Evolutionary conservation across 192 early-diverging fungal species (phyloP).

Genomic region (Geranomyces variabilis): DNA sequence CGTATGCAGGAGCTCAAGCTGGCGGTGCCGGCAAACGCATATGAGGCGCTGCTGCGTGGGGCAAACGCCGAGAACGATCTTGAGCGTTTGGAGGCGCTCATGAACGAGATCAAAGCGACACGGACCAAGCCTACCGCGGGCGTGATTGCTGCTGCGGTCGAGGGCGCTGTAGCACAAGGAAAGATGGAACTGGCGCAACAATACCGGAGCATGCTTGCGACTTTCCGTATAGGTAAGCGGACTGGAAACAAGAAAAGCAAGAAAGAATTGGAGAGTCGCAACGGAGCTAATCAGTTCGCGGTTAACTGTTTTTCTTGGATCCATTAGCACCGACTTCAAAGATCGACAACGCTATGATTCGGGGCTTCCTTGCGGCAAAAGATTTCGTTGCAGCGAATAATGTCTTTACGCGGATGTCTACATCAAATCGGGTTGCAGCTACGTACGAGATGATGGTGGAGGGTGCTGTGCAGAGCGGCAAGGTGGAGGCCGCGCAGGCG

Average conservation of each 20-base stretch:
- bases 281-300: no score
- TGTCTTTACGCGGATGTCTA: neutral
- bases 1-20: no score
- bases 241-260: no score
- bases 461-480: no score
- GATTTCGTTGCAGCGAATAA: slow-evolving; percentile 2
- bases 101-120: neutral
- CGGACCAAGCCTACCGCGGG: neutral
- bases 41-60: neutral
- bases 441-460: no score
- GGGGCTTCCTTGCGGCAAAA: neutral
- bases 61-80: neutral
- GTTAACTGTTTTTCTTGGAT: neutral
- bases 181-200: neutral
- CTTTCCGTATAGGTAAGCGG: neutral
- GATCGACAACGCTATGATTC: neutral
- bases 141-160: neutral
- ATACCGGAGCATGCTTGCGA: neutral
- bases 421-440: no score
- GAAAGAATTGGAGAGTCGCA: no score
- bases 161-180: neutral
- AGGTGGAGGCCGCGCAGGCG: no score
- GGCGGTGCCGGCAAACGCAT: neutral
- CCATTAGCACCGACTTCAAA: neutral
- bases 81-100: neutral